Evolutionary conservation across 1,139 yeast species (phyloP), one percentile per base, ranked within the genome.

Genomic region (Blastobotrys capitulatus): DNA sequence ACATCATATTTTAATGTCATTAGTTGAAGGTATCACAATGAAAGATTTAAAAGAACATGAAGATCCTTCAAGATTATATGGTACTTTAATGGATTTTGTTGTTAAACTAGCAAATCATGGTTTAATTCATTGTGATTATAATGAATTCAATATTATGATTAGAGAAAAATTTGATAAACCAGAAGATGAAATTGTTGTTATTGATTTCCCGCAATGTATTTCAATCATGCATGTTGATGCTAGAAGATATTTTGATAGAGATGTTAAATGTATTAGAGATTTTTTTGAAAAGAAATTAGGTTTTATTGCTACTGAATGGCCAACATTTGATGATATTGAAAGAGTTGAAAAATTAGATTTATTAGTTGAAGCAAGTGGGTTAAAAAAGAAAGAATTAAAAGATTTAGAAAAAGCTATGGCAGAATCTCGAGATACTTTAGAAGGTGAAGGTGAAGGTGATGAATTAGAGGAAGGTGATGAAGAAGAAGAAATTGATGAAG

Each of bases 181-280:
- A 47, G 85, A 80, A 52, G 53, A 61, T 16, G 71, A 68, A 49
- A 87, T 89, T 59, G 84, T 89, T 22, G 96, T 92, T 25, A 92
- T 92, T 60, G 99, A 92, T 75, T 92, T 92, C 74, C 99, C 99
- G 5, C 99, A 92, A 69, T 90, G 97, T 80, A 86, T 92, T 20
- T 87, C 96, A 16, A 86, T 86, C 40, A 90, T 86, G 58, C 99
- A 92, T 65, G 76, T 74, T 2, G 96, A 92, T 63, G 97, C 98
- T 12, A 83, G 83, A 57, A 77, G 76, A 52, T 90, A 87, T 65
- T 92, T 92, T 65, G 82, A 86, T 58, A 78, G 98, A 69, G 99
- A 92, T 69, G 95, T 92, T 22, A 85, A 87, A 52, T 90, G 97
- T 63, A 82, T 92, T 52, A 75, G 89, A 55, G 76, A 82, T 44